Conservation (phyloP, 148 eudicot species). For the Hydrangea macrophylla region DNA sequence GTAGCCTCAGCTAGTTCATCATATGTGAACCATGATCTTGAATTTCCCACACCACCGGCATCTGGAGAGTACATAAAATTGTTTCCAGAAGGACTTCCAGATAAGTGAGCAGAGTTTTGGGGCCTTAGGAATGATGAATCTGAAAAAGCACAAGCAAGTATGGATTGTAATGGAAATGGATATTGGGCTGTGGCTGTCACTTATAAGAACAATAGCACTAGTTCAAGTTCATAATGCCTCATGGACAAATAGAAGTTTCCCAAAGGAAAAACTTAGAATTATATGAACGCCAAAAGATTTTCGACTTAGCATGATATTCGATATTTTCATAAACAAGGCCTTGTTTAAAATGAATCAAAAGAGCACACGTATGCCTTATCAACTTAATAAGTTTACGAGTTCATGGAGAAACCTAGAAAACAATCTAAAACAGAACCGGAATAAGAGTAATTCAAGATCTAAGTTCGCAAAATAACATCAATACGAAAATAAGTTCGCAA, state of each 20-base stretch:
- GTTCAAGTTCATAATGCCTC: neutral
- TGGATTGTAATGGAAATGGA: neutral
- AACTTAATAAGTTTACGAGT: neutral
- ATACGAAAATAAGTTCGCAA: neutral
- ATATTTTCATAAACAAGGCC: neutral
- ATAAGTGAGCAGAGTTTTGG: conserved; percentile 28
- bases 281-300: neutral
- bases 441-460: neutral
- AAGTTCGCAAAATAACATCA: conserved; percentile 16
- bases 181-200: neutral
- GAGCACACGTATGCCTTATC: neutral
- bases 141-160: conserved; percentile 17
- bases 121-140: conserved; percentile 44
- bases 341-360: neutral
- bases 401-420: neutral
- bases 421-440: neutral
- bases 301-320: neutral
- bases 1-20: conserved; percentile 75
- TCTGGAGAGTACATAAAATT: conserved; percentile 52
- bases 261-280: neutral
- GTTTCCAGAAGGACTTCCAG: conserved; percentile 38
- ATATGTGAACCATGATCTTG: conserved; percentile 72
- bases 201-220: neutral
- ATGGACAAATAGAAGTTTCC: neutral
- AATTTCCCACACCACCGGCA: conserved; percentile 47